phyloP scores from a whole-genome alignment of 2,329 filamentous ascomycete species.

The Aspergillus sp. region DNA sequence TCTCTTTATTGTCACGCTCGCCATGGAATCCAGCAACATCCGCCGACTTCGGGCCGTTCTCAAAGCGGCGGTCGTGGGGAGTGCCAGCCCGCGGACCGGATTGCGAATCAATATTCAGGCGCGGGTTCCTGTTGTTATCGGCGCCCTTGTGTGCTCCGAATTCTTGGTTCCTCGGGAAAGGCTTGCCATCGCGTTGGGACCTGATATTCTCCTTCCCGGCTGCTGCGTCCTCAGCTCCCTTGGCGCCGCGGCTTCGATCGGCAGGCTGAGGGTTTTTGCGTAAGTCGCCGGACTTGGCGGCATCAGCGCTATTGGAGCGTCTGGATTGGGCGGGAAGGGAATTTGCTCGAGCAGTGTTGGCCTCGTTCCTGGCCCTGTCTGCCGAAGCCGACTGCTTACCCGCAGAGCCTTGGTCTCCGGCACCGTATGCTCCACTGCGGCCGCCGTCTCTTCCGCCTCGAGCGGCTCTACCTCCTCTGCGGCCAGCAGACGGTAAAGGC shows the following conservation, averaged over 20 bases:
- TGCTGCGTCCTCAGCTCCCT: conserved; percentile 24
- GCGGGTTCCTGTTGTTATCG: conserved; percentile 20
- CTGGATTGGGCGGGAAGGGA: conserved; percentile 31
- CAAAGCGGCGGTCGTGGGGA: conserved; percentile 28
- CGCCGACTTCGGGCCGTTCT: conserved; percentile 29
- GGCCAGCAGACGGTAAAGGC: conserved; percentile 48
- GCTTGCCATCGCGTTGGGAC: conserved; percentile 25
- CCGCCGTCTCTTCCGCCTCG: conserved; percentile 46
- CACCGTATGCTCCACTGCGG: conserved; percentile 31
- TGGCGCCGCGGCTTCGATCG: conserved; percentile 24
- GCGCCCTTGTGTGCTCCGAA: conserved; percentile 14
- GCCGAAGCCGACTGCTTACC: conserved; percentile 22
- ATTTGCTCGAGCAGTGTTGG: conserved; percentile 27
- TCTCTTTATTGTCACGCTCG: conserved; percentile 26
- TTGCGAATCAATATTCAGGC: conserved; percentile 24
- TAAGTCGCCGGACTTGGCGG: conserved; percentile 17
- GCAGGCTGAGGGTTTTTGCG: conserved; percentile 22
- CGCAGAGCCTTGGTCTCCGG: conserved; percentile 20
- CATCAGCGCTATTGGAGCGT: conserved; percentile 28
- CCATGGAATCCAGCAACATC: conserved; percentile 25
- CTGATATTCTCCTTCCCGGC: conserved; percentile 22
- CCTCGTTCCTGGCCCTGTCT: conserved; percentile 28
- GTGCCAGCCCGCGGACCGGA: conserved; percentile 19
- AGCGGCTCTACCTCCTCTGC: conserved; percentile 46
- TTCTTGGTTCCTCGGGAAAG: conserved; percentile 25